Evolutionary conservation across 148 eudicot genomes (phyloP).

Genomic region (Fagopyrum tataricum): DNA sequence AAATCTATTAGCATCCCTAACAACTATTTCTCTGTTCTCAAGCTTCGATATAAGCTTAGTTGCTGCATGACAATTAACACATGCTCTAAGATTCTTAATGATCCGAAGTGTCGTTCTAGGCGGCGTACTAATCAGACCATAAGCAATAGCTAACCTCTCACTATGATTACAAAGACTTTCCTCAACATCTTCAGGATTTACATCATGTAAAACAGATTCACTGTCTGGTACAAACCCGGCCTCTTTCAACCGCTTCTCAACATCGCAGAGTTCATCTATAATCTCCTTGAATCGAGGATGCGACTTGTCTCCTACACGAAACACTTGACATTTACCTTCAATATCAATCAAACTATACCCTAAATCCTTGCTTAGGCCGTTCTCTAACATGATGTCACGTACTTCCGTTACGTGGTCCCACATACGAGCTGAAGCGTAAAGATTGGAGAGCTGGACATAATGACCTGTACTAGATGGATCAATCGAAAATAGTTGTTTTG

Average conservation of each 20-base stretch:
- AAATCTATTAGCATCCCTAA: conserved; percentile 50
- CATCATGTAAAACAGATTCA: conserved; percentile 55
- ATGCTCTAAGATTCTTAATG: conserved; percentile 40
- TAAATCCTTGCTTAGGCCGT: conserved; percentile 50
- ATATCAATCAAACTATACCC: conserved; percentile 58
- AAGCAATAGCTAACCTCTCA: conserved; percentile 52
- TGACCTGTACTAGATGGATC: conserved; percentile 56
- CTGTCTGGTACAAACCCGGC: conserved; percentile 46
- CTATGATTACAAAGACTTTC: conserved; percentile 43
- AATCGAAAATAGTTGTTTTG: conserved; percentile 40
- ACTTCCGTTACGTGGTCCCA: conserved; percentile 54
- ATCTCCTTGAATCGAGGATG: conserved; percentile 53
- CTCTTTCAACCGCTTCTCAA: conserved; percentile 48
- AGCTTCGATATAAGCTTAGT: conserved; percentile 43
- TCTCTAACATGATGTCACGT: conserved; percentile 44
- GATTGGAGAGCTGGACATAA: conserved; percentile 68
- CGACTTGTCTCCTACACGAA: conserved; percentile 46
- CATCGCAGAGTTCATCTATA: conserved; percentile 27
- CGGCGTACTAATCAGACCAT: conserved; percentile 44
- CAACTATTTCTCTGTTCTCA: conserved; percentile 33
- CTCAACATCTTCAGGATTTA: conserved; percentile 43
- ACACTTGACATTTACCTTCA: conserved; percentile 48
- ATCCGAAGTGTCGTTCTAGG: conserved; percentile 38
- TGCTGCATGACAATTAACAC: conserved; percentile 48
- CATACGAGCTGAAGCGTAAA: conserved; percentile 55